Evolutionary conservation across 345 rosid genomes (phyloP), one percentile per base, ranked within the genome.

Genomic region (Abelmoschus esculentus): DNA sequence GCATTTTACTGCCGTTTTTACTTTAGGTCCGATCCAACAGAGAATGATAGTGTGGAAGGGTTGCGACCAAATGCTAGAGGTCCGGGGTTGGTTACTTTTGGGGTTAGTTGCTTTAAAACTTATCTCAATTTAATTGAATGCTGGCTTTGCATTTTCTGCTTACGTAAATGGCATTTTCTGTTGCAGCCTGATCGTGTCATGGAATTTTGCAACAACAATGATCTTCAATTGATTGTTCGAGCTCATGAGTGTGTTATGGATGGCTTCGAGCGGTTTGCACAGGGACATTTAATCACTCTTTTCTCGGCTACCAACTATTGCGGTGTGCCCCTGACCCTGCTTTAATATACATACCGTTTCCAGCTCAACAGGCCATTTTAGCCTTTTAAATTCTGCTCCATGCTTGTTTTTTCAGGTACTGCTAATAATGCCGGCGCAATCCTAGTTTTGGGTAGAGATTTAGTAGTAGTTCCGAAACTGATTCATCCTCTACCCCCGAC

Each of bases 211-310:
- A 91, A 84, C 72, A 95, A 95, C 86, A 95, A 95, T 76, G 99
- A 95, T 79, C 98, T 95, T 66, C 96, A 95, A 78, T 78, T 95
- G 82, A 95, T 95, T 74, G 96, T 95, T 36, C 96, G 99, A 61
- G 99, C 98, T 49, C 99, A 95, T 69, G 99, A 95, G 82, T 95
- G 98, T 29, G 99, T 95, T 72, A 95, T 95, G 99, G 99, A 95
- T 55, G 99, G 99, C 54, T 95, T 95, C 73, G 98, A 91, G 85
- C 97, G 99, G 34, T 91, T 95, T 31, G 99, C 99, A 0, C 98
- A 95, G 61, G 99, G 98, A 69, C 99, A 95, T 79, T 84, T 95
- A 52, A 95, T 95, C 67, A 95, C 99, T 0, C 91, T 95, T 80
- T 95, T 95, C 82, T 95, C 99, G 0, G 98, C 99, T 19, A 95